phyloP scores from a whole-genome alignment of 306 rosid genomes.

The Clitoria ternatea region DNA sequence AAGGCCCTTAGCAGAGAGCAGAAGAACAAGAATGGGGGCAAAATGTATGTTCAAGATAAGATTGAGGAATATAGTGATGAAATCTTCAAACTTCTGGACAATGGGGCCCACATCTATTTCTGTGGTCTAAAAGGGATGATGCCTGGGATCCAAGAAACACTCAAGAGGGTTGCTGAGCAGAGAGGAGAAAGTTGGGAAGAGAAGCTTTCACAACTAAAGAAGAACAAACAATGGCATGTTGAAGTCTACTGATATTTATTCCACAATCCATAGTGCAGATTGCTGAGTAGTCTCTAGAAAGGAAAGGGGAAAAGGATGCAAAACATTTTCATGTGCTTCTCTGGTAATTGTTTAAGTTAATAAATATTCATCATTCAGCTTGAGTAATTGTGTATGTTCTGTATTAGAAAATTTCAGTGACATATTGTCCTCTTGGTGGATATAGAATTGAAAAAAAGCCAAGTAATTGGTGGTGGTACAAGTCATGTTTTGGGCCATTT shows the following conservation, averaged over 20 bases:
- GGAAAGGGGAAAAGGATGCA: neutral
- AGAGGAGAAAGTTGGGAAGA: conserved; percentile 94
- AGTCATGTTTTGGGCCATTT: neutral
- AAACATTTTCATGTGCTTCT: neutral
- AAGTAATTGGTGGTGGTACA: neutral
- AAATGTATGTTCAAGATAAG: conserved; percentile 98
- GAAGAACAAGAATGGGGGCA: conserved; percentile 80
- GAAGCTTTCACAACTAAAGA: conserved; percentile 85
- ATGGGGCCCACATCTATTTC: conserved; percentile 93
- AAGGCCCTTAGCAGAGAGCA: conserved; percentile 91
- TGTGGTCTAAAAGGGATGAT: conserved; percentile 98
- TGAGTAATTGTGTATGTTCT: conserved; percentile 24
- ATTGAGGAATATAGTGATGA: conserved; percentile 94
- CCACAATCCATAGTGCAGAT: neutral
- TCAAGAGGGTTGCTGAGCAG: conserved; percentile 80
- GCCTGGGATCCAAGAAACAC: conserved; percentile 97
- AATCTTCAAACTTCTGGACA: conserved; percentile 73
- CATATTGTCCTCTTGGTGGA: conserved; percentile 20
- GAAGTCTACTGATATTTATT: conserved; percentile 70
- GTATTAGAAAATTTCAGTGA: conserved; percentile 22
- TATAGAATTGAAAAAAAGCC: conserved; percentile 14
- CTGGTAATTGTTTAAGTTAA: conserved; percentile 13
- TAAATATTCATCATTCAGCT: conserved; percentile 31
- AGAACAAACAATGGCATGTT: conserved; percentile 99
- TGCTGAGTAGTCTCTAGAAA: neutral